Percentiles rank a stretch among this genome's conserved stretches.
Evolutionary conservation across 2,329 filamentous ascomycete genomes (phyloP).

Genomic region (Pseudocercospora fuligena): DNA sequence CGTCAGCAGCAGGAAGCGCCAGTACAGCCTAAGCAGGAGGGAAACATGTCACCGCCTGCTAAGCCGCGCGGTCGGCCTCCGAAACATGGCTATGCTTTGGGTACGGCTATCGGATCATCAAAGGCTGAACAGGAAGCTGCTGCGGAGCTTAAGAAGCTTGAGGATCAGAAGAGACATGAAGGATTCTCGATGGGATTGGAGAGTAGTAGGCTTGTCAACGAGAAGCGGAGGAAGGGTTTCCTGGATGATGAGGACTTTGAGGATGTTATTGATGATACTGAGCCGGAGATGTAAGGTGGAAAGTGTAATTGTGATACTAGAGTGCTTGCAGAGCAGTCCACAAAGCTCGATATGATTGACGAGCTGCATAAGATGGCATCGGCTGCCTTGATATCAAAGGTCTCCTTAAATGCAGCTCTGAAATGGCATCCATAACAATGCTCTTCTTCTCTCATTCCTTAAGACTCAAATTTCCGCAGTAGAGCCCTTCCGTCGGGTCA

Average conservation of each 20-base stretch:
- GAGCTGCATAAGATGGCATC: background rate
- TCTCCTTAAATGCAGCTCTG: too few relatives aligned
- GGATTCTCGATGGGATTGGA: slow-evolving; percentile 60
- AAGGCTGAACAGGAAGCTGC: slow-evolving; percentile 49
- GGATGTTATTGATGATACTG: slow-evolving; percentile 41
- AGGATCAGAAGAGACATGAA: slow-evolving; percentile 55
- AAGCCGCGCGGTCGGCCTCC: slow-evolving; percentile 17
- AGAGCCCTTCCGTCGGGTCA: too few relatives aligned
- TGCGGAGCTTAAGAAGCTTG: slow-evolving; percentile 55
- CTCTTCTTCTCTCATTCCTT: too few relatives aligned
- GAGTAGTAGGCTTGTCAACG: slow-evolving; percentile 59
- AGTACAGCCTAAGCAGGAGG: slow-evolving; percentile 3
- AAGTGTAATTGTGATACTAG: background rate
- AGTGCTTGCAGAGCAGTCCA: background rate
- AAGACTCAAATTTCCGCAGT: too few relatives aligned
- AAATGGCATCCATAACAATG: too few relatives aligned
- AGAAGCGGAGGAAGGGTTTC: slow-evolving; percentile 55
- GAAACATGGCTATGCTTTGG: slow-evolving; percentile 9
- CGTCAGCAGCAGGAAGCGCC: slow-evolving; percentile 13
- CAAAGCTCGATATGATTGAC: background rate
- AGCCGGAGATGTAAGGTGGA: slow-evolving; percentile 24
- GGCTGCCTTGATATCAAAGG: background rate
- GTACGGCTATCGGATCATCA: slow-evolving; percentile 23
- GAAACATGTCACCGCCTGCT: slow-evolving; percentile 12
- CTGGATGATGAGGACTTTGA: slow-evolving; percentile 58